Conservation (phyloP, 257 asterid genomes). For the Oldenlandia corymbosa region DNA sequence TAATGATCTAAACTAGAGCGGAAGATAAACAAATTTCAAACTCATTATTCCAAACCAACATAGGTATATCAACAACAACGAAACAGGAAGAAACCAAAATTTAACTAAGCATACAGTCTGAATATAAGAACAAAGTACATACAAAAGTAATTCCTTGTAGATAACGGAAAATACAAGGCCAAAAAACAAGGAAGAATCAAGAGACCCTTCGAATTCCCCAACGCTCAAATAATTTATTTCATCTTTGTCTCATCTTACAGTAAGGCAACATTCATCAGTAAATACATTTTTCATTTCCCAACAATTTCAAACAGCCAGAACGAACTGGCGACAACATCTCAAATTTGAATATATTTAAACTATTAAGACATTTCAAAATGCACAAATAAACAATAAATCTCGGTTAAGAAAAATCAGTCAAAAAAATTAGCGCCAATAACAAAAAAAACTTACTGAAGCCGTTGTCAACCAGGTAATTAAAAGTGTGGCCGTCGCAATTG, state of each 20-base stretch:
- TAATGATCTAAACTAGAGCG: not conserved
- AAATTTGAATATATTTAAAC: not conserved
- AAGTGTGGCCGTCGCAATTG: constrained; percentile 27
- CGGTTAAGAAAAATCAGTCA: not conserved
- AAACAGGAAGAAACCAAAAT: not conserved
- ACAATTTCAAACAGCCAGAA: not conserved
- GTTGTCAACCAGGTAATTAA: constrained; percentile 24
- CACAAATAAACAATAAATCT: too few species aligned
- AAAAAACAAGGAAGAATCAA: not conserved
- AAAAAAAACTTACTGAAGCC: constrained; percentile 15
- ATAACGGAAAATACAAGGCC: not conserved
- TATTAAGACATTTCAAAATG: not conserved
- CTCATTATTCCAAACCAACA: not conserved
- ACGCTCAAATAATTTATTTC: not conserved
- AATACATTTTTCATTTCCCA: not conserved
- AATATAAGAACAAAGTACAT: too few species aligned
- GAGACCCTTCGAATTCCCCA: not conserved
- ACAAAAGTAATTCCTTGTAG: not conserved
- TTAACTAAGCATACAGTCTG: not conserved
- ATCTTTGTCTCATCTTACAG: not conserved
- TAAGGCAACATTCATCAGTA: not conserved
- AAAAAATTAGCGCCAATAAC: not conserved
- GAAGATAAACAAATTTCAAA: not conserved
- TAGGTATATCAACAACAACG: too few species aligned
- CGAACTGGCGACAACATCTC: not conserved